Evolutionary conservation across 306 rosid genomes (phyloP), one percentile per base, ranked within the genome.

Genomic region (Biancaea sappan): DNA sequence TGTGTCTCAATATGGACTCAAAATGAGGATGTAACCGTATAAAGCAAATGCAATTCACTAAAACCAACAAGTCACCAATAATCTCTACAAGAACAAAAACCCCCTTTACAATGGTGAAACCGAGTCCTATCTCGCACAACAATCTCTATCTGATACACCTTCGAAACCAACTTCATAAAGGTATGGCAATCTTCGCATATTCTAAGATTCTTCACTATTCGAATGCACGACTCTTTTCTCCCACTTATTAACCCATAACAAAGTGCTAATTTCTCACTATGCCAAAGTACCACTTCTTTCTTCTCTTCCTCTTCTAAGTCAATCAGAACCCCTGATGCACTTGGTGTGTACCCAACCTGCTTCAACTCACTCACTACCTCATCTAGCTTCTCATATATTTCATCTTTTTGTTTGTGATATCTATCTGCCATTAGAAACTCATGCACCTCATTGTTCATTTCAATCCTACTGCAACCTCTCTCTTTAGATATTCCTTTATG

Each of bases 181-280:
- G 86, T 77, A 70, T 88, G 98, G 46, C 94, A 92, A 40, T 93
- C 95, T 74, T 90, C 93, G 57, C 98, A 90, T 72, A 88, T 87
- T 76, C 98, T 80, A 71, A 90, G 89, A 85, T 92, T 92, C 78
- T 88, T 92, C 75, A 86, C 88, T 61, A 93, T 83, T 25, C 76
- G 88, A 75, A 93, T 83, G 78, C 79, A 53, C 31, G 87, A 64
- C 46, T 59, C 85, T 66, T 84, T 77, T 24, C 37, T 65, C 50
- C 71, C 77, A 65, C 83, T 79, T 46, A 91, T 79, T 14, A 91
- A 87, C 19, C 96, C 96, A 61, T 77, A 89, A 79, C 90, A 86
- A 72, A 88, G 84, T 43, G 98, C 93, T 85, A 93, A 75, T 77
- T 93, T 93, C 83, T 93, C 98, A 70, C 98, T 93, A 58, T 93